Conservation (phyloP, 352 stramenopile genomes). For the Globisporangium uncinulatum region DNA sequence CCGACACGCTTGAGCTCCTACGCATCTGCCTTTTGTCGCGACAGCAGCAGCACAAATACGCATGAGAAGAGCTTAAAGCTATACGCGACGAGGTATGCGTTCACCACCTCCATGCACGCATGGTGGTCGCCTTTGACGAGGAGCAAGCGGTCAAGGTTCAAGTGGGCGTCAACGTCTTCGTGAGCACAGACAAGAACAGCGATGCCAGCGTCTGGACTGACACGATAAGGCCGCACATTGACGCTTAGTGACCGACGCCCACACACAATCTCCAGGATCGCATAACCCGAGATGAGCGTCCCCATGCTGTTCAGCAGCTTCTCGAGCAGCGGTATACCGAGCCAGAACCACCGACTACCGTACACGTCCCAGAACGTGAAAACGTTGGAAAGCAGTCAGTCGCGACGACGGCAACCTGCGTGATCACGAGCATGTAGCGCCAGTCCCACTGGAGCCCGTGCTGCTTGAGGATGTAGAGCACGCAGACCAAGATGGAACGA, state of each 20-base stretch:
- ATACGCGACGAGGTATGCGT: constrained; percentile 58
- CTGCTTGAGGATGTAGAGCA: too few relatives aligned
- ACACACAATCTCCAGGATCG: constrained; percentile 44
- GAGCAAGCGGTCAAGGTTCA: constrained; percentile 39
- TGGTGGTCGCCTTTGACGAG: constrained; percentile 36
- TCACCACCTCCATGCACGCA: constrained; percentile 42
- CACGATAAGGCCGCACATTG: constrained; percentile 49
- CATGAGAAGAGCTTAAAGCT: constrained; percentile 46
- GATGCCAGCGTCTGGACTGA: constrained; percentile 40
- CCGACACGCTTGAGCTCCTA: constrained; percentile 36
- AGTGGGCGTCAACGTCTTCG: constrained; percentile 50
- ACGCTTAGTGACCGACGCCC: constrained; percentile 40
- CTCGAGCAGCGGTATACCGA: constrained; percentile 39
- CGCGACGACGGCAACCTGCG: constrained; percentile 12
- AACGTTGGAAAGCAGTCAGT: constrained; percentile 43
- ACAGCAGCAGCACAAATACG: constrained; percentile 38
- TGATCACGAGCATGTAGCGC: constrained; percentile 38
- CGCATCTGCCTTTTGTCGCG: constrained; percentile 39
- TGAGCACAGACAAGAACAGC: constrained; percentile 34
- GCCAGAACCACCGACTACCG: constrained; percentile 60
- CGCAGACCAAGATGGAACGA: too few relatives aligned
- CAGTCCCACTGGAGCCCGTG: constrained; percentile 51
- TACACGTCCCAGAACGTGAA: constrained; percentile 46
- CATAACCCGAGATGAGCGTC: constrained; percentile 50
- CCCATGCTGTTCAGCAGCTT: constrained; percentile 42